Percentiles rank a stretch among this genome's conserved stretches.
Conservation (phyloP, 2,329 filamentous ascomycete species). For the Fusarium liriodendri region DNA sequence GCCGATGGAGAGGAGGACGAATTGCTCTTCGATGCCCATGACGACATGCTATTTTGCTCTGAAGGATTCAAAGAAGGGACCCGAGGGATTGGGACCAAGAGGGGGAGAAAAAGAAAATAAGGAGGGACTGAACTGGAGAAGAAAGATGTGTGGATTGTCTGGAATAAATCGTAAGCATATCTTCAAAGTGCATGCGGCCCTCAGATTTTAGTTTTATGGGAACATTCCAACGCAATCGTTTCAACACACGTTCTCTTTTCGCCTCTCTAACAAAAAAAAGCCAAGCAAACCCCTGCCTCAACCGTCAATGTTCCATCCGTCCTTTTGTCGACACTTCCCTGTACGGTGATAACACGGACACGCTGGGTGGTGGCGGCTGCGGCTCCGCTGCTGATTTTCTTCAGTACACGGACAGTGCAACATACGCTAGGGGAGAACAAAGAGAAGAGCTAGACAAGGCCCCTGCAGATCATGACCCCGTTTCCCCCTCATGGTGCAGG, state of each 20-base stretch:
- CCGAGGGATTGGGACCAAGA: slow-evolving; percentile 1
- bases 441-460: background rate
- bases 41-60: background rate
- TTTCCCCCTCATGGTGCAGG: background rate
- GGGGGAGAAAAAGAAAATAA: background rate
- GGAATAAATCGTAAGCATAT: slow-evolving; percentile 2
- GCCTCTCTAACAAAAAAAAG: background rate
- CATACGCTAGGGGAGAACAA: background rate
- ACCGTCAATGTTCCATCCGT: slow-evolving; percentile 12
- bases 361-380: background rate
- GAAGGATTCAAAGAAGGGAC: background rate
- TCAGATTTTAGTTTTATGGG: background rate
- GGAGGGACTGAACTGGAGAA: background rate
- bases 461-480: slow-evolving; percentile 7
- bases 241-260: background rate
- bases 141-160: background rate
- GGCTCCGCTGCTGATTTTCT: slow-evolving; percentile 1
- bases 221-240: background rate
- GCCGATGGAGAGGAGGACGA: slow-evolving; percentile 34
- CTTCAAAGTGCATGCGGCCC: background rate
- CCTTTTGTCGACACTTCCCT: background rate
- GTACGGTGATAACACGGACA: background rate
- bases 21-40: slow-evolving; percentile 39
- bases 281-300: background rate
- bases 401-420: background rate